phyloP scores from a whole-genome alignment of 192 early-diverging fungal genomes.

The Funneliformis geosporum region DNA sequence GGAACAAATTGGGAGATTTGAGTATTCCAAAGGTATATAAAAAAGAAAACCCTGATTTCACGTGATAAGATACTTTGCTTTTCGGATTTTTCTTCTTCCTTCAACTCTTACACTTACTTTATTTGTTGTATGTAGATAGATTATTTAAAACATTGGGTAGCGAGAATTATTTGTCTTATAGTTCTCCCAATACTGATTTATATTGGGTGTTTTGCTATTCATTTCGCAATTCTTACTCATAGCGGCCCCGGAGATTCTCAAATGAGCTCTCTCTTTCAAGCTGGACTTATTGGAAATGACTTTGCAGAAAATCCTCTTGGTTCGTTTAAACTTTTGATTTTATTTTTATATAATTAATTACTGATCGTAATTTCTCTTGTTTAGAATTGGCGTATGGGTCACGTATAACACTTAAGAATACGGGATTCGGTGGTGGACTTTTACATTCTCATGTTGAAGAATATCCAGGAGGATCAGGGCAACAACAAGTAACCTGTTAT shows the following conservation, averaged over 20 bases:
- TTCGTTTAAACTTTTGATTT: slow-evolving; percentile 33
- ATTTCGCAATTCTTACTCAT: slow-evolving; percentile 83
- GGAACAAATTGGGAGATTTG: slow-evolving; percentile 80
- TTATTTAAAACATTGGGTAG: slow-evolving; percentile 84
- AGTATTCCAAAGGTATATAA: slow-evolving; percentile 52
- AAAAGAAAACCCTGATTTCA: neutral
- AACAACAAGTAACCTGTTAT: slow-evolving; percentile 97
- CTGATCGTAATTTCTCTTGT: neutral
- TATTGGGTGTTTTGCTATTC: slow-evolving; percentile 77
- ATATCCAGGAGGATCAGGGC: slow-evolving; percentile 85
- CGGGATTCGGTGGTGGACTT: slow-evolving; percentile 80
- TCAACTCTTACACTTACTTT: neutral
- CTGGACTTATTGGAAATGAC: slow-evolving; percentile 78
- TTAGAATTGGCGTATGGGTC: slow-evolving; percentile 94
- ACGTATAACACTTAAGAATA: slow-evolving; percentile 80
- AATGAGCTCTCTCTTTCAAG: slow-evolving; percentile 98
- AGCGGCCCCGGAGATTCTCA: slow-evolving; percentile 85
- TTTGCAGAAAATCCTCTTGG: slow-evolving; percentile 80
- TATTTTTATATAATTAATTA: neutral
- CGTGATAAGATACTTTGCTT: too few relatives aligned
- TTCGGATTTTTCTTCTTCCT: neutral
- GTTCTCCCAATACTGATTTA: slow-evolving; percentile 83
- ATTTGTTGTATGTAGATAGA: slow-evolving; percentile 39
- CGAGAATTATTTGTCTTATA: slow-evolving; percentile 79
- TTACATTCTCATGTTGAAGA: slow-evolving; percentile 91